phyloP scores from a whole-genome alignment of 345 rosid genomes.

The Clausena lansium region DNA sequence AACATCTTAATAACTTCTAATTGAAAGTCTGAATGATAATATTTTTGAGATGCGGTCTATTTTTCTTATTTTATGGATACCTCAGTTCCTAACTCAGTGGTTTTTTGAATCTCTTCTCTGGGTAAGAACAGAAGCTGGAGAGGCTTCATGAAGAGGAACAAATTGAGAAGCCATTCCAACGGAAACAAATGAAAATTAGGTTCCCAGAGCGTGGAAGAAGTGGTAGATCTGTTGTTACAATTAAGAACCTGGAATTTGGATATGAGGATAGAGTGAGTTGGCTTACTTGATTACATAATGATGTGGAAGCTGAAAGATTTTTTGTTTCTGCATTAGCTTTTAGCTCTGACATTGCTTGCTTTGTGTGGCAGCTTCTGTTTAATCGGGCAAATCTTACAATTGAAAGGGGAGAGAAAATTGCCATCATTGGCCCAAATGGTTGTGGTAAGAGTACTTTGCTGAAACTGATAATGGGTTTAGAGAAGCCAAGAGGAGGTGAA shows the following conservation, averaged over 20 bases:
- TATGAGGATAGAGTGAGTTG: slow-evolving; percentile 72
- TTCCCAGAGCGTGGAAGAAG: slow-evolving; percentile 95
- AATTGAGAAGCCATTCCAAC: slow-evolving; percentile 87
- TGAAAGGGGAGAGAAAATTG: slow-evolving; percentile 85
- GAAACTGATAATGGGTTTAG: slow-evolving; percentile 80
- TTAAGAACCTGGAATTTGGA: slow-evolving; percentile 70
- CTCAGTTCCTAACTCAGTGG: background rate
- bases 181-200: slow-evolving; percentile 91
- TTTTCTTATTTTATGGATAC: slow-evolving; percentile 11
- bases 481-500: slow-evolving; percentile 70
- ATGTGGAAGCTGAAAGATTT: background rate
- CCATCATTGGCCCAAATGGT: slow-evolving; percentile 92
- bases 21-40: background rate
- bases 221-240: slow-evolving; percentile 64
- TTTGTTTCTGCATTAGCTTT: background rate
- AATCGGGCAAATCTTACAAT: slow-evolving; percentile 67
- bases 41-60: background rate
- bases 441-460: slow-evolving; percentile 92
- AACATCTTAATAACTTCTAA: background rate
- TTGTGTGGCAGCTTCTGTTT: slow-evolving; percentile 59
- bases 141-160: slow-evolving; percentile 76
- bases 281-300: background rate
- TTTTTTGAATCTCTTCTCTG: slow-evolving; percentile 9
- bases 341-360: slow-evolving; percentile 10
- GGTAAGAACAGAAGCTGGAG: slow-evolving; percentile 66